phyloP scores from a whole-genome alignment of 179 eudicot genomes.

The Beta macrorhiza region DNA sequence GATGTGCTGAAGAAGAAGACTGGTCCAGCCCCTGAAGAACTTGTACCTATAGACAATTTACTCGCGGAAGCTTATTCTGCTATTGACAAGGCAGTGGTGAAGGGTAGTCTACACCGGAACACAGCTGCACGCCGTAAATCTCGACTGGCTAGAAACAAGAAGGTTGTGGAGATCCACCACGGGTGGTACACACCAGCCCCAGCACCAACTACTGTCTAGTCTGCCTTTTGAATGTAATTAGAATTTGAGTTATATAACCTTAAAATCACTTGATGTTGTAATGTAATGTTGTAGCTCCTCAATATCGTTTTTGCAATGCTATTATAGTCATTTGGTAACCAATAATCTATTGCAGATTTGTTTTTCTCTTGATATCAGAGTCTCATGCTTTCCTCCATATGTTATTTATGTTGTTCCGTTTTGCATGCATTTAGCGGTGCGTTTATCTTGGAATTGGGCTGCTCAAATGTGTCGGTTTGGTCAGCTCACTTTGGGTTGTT shows the following conservation, averaged over 20 bases:
- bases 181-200: constrained; percentile 87
- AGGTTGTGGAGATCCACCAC: constrained; percentile 76
- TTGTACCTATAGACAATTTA: constrained; percentile 59
- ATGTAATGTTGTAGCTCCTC: constrained; percentile 17
- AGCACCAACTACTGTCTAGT: constrained; percentile 25
- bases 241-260: neutral
- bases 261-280: constrained; percentile 1
- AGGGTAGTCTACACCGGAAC: constrained; percentile 75
- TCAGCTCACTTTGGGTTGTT: too few relatives aligned
- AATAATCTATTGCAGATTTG: neutral
- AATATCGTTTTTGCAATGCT: neutral
- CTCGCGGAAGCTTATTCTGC: constrained; percentile 82
- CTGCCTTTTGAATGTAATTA: constrained; percentile 13
- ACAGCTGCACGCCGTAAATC: constrained; percentile 88
- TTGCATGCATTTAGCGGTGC: neutral
- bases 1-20: constrained; percentile 59
- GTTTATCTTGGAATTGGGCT: too few relatives aligned
- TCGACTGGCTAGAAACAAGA: constrained; percentile 79
- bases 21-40: constrained; percentile 59
- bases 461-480: neutral
- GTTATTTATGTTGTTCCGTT: neutral
- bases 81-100: constrained; percentile 83
- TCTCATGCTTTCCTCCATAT: neutral
- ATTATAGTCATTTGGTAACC: constrained; percentile 13
- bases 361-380: neutral